Evolutionary conservation across 495 filamentous ascomycete species (phyloP).

Genomic region (Annulohypoxylon bovei): DNA sequence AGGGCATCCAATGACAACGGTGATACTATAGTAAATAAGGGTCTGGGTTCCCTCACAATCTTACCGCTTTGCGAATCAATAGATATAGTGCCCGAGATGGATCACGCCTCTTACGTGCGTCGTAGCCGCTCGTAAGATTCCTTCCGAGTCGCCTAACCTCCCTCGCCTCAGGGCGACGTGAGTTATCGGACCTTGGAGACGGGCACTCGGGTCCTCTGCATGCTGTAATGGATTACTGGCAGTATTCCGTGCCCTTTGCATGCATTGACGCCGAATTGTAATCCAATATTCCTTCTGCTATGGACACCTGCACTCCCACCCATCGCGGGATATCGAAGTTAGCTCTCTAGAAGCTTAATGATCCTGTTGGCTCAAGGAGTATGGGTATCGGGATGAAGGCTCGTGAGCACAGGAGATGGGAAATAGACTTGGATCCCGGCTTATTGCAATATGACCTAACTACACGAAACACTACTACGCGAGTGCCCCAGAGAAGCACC

Average conservation of each 20-base stretch:
- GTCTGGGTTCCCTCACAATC: neutral
- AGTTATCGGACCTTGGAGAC: neutral
- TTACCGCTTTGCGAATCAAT: neutral
- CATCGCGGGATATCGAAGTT: neutral
- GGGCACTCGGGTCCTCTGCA: neutral
- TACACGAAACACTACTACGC: neutral
- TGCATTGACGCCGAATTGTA: neutral
- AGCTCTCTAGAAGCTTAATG: slow-evolving; percentile 14
- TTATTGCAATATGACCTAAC: neutral
- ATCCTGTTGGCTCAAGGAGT: slow-evolving; percentile 8
- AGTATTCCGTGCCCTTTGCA: neutral
- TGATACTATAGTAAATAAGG: neutral
- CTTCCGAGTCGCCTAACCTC: neutral
- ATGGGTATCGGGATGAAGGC: neutral
- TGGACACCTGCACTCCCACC: neutral
- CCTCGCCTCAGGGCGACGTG: slow-evolving; percentile 1
- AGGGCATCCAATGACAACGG: neutral
- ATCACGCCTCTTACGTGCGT: slow-evolving; percentile 1
- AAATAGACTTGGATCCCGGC: neutral
- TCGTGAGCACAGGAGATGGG: neutral
- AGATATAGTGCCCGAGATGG: neutral
- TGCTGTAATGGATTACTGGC: slow-evolving; percentile 7
- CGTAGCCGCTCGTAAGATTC: neutral
- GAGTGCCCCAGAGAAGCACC: neutral
- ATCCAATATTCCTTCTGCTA: neutral